Conservation (phyloP, 106 monocot species). For the Cymbidium sinense region DNA sequence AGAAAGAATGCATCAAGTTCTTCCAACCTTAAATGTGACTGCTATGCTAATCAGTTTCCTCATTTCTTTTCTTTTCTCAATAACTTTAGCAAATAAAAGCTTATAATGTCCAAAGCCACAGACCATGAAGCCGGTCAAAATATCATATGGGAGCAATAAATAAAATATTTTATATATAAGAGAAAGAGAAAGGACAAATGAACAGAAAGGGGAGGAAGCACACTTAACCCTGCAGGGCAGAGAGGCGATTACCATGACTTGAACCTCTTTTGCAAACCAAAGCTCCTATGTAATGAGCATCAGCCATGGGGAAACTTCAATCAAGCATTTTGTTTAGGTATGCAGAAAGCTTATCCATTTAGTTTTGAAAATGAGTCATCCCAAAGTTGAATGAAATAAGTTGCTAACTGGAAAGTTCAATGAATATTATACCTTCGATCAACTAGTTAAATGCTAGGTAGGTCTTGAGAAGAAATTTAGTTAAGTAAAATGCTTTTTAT, state of each 20-base stretch:
- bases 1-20: too few species aligned
- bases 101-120: too few species aligned
- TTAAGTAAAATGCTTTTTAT: too few species aligned
- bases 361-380: neutral
- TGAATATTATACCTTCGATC: neutral
- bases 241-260: neutral
- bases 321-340: neutral
- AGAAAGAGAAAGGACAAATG: neutral
- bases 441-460: neutral
- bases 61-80: too few species aligned
- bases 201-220: neutral
- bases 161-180: neutral
- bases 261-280: neutral
- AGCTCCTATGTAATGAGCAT: too few species aligned
- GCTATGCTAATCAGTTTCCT: too few species aligned
- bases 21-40: too few species aligned
- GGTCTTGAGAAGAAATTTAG: neutral
- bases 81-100: too few species aligned
- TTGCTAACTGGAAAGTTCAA: neutral
- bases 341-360: neutral
- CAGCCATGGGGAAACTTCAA: neutral
- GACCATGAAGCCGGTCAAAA: too few species aligned
- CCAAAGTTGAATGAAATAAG: neutral
- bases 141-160: too few species aligned
- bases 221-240: neutral